Conservation (phyloP, 2,329 filamentous ascomycete genomes). For the Trichothecium roseum region DNA sequence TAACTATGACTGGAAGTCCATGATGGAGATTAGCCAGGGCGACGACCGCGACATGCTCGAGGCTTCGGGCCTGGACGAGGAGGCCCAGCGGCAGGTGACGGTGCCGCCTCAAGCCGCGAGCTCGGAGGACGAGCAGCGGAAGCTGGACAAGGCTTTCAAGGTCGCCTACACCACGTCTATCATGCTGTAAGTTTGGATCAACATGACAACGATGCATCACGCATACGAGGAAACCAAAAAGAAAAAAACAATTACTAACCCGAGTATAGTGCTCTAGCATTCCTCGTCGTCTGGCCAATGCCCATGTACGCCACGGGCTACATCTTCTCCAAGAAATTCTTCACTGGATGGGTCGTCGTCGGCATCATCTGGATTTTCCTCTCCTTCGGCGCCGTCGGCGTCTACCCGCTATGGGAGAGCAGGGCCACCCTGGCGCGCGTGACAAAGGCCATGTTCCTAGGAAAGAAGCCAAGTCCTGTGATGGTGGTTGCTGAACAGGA, state of each 20-base stretch:
- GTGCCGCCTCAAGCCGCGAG: constrained; percentile 15
- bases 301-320: constrained; percentile 73
- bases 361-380: constrained; percentile 48
- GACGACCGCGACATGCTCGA: constrained; percentile 66
- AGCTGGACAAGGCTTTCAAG: constrained; percentile 55
- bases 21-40: constrained; percentile 63
- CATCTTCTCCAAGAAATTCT: constrained; percentile 72
- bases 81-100: constrained; percentile 12
- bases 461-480: constrained; percentile 7
- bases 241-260: constrained; percentile 24
- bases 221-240: too few relatives aligned
- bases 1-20: constrained; percentile 72
- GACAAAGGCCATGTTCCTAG: constrained; percentile 8
- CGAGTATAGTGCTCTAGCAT: constrained; percentile 37
- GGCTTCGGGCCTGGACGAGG: constrained; percentile 39
- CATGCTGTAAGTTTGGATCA: constrained; percentile 30
- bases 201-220: constrained; percentile 30
- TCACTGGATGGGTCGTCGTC: constrained; percentile 69
- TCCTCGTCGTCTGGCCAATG: constrained; percentile 77
- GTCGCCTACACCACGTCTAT: constrained; percentile 52
- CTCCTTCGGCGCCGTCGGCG: constrained; percentile 62
- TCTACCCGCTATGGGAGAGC: constrained; percentile 77
- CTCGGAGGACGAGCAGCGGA: constrained; percentile 34
- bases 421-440: constrained; percentile 39
- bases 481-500: constrained; percentile 2